Evolutionary conservation across 2,329 filamentous ascomycete genomes (phyloP).

Genomic region (Claviceps paspali): DNA sequence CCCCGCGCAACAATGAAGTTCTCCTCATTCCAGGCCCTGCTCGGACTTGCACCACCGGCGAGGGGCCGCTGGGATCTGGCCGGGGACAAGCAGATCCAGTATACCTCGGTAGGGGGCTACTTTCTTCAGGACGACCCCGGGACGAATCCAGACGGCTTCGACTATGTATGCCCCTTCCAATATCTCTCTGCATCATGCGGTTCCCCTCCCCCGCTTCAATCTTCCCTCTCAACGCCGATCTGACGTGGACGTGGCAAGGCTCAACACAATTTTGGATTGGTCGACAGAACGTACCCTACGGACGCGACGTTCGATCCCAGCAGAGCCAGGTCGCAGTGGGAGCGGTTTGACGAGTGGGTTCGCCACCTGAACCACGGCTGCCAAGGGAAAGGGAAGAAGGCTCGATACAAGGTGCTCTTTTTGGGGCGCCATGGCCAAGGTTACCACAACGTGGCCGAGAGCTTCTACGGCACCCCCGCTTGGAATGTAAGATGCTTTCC

Average conservation of each 20-base stretch:
- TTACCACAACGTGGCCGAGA: conserved; percentile 46
- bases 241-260: conserved; percentile 25
- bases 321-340: conserved; percentile 41
- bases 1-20: conserved; percentile 17
- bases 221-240: too few relatives aligned
- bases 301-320: conserved; percentile 27
- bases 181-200: background rate
- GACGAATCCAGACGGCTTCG: conserved; percentile 42
- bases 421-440: conserved; percentile 58
- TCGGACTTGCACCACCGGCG: conserved; percentile 14
- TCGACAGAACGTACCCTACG: conserved; percentile 45
- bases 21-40: conserved; percentile 12
- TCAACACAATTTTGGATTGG: conserved; percentile 47
- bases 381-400: too few relatives aligned
- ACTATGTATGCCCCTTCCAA: conserved; percentile 49
- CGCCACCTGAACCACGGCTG: conserved; percentile 32
- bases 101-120: conserved; percentile 44
- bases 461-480: conserved; percentile 49
- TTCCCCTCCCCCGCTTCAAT: too few relatives aligned
- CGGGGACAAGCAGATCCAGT: conserved; percentile 33
- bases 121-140: conserved; percentile 47
- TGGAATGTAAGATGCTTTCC: conserved; percentile 41
- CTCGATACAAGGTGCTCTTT: conserved; percentile 57
- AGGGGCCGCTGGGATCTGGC: conserved; percentile 17
- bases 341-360: conserved; percentile 46